Evolutionary conservation across 352 stramenopile species (phyloP), one percentile per base, ranked within the genome.

Genomic region (Phytophthora hibernalis): DNA sequence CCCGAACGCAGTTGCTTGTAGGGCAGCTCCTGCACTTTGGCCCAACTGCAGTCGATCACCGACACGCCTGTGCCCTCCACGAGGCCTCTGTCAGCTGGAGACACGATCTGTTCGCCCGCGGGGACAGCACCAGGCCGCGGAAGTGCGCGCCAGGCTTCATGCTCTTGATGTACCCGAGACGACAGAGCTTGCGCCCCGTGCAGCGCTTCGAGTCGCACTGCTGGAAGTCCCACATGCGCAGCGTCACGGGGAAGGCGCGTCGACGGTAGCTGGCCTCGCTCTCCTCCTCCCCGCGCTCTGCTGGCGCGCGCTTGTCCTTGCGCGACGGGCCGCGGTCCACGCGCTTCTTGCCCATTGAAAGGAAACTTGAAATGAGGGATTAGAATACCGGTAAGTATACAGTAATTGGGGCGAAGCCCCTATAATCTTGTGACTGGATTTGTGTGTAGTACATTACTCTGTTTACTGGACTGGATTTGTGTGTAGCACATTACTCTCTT

Each of bases 1-100:
- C 95, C 94, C 15, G 90, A 92, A 44, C 93, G 89, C 75, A 99
- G 90, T 72, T 98, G 91, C 38, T 92, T 81, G 72, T 98, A 98
- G 12, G 97, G 97, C 43, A 99, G 90, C 72, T 98, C 96, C 64
- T 97, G 88, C 20, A 99, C 80, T 51, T 97, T 87, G 33, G 96
- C 96, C 97, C 97, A 99, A n/a, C 93, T 98, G 77, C 97, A 99
- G 76, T 99, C 97, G 69, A 99, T 99, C 22, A 97, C 94, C 22
- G 92, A 98, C 58, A 99, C 92, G 54, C 97, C 97, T 22, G 92
- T 79, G 20, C 77, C 79, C 48, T 89, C 74, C 10, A 98, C 77
- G 10, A 93, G 79, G 4, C 68, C 74, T 8, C 71, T 60, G 79
- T 99, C 97, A 5, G 92, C 85, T 6, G 87, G 89, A 45, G 94